Percentiles rank a stretch among this genome's conserved stretches.
phyloP scores from a whole-genome alignment of 495 filamentous ascomycete genomes.

The Penicillium angulare region DNA sequence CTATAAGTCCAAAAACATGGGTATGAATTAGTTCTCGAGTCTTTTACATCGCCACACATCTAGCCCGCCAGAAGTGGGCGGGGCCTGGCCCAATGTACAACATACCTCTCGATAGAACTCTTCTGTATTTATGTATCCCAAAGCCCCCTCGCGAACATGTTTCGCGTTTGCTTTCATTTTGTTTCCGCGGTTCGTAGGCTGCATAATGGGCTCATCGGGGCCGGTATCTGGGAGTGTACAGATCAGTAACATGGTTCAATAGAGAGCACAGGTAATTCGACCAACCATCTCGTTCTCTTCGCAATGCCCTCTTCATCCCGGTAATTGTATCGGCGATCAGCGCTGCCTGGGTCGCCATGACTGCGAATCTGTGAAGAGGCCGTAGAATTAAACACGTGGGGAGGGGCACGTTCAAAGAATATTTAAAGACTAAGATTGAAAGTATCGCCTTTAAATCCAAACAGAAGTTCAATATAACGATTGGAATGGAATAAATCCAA shows the following conservation, averaged over 20 bases:
- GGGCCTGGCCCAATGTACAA: slow-evolving; percentile 9
- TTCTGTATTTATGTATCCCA: slow-evolving; percentile 67
- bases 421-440: not conserved
- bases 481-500: not conserved
- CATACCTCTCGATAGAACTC: slow-evolving; percentile 83
- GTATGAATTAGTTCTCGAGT: slow-evolving; percentile 9
- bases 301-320: slow-evolving; percentile 71
- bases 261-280: not conserved
- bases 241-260: slow-evolving; percentile 7
- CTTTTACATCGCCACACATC: slow-evolving; percentile 10
- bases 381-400: slow-evolving; percentile 18
- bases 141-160: slow-evolving; percentile 73
- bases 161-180: slow-evolving; percentile 83
- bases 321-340: slow-evolving; percentile 71
- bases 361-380: slow-evolving; percentile 22
- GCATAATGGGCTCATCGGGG: slow-evolving; percentile 77
- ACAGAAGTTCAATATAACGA: not conserved
- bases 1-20: slow-evolving; percentile 40
- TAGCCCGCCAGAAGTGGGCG: too few species aligned
- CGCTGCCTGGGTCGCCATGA: slow-evolving; percentile 70
- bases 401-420: not conserved
- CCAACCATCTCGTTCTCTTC: slow-evolving; percentile 59
- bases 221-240: slow-evolving; percentile 64
- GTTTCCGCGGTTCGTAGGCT: slow-evolving; percentile 84
- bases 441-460: not conserved